phyloP scores from a whole-genome alignment of 2,329 filamentous ascomycete species.

The Phialophora chinensis region DNA sequence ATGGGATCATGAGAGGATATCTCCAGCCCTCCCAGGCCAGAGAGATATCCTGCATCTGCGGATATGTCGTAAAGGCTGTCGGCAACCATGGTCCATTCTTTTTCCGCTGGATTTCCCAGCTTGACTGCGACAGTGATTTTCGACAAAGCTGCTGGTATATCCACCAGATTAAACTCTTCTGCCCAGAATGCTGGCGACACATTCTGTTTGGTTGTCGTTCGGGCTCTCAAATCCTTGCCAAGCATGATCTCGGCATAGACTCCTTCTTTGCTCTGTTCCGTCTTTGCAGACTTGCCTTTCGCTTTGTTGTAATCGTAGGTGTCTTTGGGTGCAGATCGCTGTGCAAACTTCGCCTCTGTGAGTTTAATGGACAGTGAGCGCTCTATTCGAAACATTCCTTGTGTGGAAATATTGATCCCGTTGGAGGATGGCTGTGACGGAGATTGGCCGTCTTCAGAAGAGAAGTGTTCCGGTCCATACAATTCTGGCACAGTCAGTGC shows the following conservation, averaged over 20 bases:
- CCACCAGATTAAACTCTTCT: slow-evolving; percentile 55
- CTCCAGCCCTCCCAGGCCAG: slow-evolving; percentile 53
- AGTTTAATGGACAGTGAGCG: slow-evolving; percentile 64
- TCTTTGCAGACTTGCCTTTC: slow-evolving; percentile 36
- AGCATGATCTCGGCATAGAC: slow-evolving; percentile 57
- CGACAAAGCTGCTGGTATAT: slow-evolving; percentile 56
- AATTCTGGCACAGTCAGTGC: slow-evolving; percentile 92
- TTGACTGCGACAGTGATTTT: slow-evolving; percentile 55
- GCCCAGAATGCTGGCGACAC: slow-evolving; percentile 57
- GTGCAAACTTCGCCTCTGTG: slow-evolving; percentile 64
- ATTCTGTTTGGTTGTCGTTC: slow-evolving; percentile 55
- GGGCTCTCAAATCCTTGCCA: slow-evolving; percentile 56
- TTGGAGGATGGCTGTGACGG: slow-evolving; percentile 6
- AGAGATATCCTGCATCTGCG: slow-evolving; percentile 48
- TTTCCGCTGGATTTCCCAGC: slow-evolving; percentile 54
- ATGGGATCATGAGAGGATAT: slow-evolving; percentile 55
- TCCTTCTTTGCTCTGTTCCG: slow-evolving; percentile 44
- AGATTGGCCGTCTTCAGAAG: slow-evolving; percentile 36
- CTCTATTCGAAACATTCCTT: slow-evolving; percentile 71
- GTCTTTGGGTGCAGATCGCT: slow-evolving; percentile 26
- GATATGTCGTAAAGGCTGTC: slow-evolving; percentile 53
- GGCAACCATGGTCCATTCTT: slow-evolving; percentile 57
- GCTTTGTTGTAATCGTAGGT: slow-evolving; percentile 25
- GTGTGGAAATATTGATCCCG: slow-evolving; percentile 49
- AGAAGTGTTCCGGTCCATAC: slow-evolving; percentile 68